Base-by-base conservation (phyloP, 495 filamentous ascomycete genomes). In the Neurospora sp. region DNA sequence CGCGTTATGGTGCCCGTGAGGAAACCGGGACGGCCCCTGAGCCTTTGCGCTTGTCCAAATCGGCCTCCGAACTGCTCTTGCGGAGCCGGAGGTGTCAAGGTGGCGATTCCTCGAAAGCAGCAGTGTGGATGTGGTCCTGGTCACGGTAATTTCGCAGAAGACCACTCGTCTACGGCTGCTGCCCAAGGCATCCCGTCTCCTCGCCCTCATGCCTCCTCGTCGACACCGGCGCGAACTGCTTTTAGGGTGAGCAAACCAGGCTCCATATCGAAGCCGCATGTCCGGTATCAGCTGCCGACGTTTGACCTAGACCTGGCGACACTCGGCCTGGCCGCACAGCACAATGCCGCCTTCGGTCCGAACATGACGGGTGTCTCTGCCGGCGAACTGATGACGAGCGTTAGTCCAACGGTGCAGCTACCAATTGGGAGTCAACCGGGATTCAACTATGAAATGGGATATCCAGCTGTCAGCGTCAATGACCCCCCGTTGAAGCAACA, bases 11-110 rank as follows among this genome's bases (percentile, higher is more conserved):
- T 93, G 72, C 90, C 90, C 68, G 92, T 95, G 10, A 89, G 90
- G 70, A 94, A 93, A 77, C 92, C 93, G 2, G 93, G 93, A 9
- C 86, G 93, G 68, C 93, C 93, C 20, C 82, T 94, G 22, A 90
- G 90, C 70, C 89, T 88, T 71, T 96, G 93, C 76, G 91, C 91
- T 68, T 93, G 94, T 79, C 87, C 89, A 65, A 65, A 37, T 35
- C 53, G 27, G 53, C 12, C 22, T 3, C 87, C 87, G 70, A 87
- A 87, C 6, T 85, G 85, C 22, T 72, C 79, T 27, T 89, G 87
- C 73, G 79, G 77, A 18, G 88, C 86, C 71, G 81, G 83, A 12
- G 83, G 79, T 47, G 78, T 89, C 16, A 87, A 84, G 68, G 85
- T 85, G 31, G 87, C 86, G 14, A 85, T 89, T 69, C 86, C 87